Percentiles rank a stretch among this genome's conserved stretches.
These are phyloP conservation scores for Phytophthora syringae DNA, from an alignment of 352 stramenopile species.

Conservation along the genomic window DNA sequence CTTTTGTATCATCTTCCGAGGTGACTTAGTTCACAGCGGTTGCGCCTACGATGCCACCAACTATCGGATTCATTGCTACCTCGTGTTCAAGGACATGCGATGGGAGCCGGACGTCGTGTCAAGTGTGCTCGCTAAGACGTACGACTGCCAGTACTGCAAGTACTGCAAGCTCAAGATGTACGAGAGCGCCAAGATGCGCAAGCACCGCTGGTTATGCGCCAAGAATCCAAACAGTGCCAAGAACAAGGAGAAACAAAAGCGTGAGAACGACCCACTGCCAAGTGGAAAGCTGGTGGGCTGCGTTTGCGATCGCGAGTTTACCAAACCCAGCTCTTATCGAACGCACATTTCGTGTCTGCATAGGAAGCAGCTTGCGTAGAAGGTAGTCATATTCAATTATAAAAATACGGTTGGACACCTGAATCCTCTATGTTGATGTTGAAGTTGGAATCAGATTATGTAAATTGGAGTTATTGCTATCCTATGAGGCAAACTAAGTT, in stretches of 20 bases:
- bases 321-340: not conserved
- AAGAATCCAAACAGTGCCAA: not conserved
- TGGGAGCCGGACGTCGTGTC: not conserved
- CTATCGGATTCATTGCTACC: not conserved
- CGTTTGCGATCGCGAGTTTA: not conserved
- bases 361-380: constrained; percentile 1
- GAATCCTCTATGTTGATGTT: too few species aligned
- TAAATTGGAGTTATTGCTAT: too few species aligned
- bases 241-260: not conserved
- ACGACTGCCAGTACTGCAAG: not conserved
- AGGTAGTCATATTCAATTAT: not conserved
- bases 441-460: too few species aligned
- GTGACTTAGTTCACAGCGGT: too few species aligned
- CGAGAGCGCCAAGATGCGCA: not conserved
- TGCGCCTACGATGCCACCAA: too few species aligned
- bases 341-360: not conserved
- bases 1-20: too few species aligned
- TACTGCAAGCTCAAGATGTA: not conserved
- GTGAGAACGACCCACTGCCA: not conserved
- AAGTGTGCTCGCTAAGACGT: not conserved
- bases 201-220: not conserved
- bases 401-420: too few species aligned
- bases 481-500: too few species aligned
- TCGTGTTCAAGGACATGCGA: not conserved
- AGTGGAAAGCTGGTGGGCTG: too few species aligned